Conservation (phyloP, 345 rosid species). For the Citropsis articulata region DNA sequence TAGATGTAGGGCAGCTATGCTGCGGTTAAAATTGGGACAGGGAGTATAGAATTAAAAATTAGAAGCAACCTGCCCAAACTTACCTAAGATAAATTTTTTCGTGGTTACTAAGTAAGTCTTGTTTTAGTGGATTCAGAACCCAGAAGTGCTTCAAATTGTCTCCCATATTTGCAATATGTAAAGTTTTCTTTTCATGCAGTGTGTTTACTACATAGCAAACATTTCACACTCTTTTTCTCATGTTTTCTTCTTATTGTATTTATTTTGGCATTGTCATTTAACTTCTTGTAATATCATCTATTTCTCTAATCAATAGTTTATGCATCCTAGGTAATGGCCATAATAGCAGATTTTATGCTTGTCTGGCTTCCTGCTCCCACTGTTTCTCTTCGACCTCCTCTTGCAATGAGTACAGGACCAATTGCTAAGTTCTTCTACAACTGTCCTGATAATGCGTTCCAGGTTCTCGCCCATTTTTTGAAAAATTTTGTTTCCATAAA, state of each 20-base stretch:
- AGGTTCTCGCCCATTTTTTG: conserved; percentile 24
- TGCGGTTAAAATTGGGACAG: background rate
- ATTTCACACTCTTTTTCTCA: background rate
- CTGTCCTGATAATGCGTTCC: conserved; percentile 74
- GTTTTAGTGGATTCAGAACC: background rate
- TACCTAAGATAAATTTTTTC: background rate
- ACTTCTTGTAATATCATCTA: background rate
- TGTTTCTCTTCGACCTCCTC: conserved; percentile 61
- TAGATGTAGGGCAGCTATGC: too few species aligned
- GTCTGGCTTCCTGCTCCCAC: conserved; percentile 84
- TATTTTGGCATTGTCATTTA: background rate
- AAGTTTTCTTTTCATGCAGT: background rate
- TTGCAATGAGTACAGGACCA: conserved; percentile 48
- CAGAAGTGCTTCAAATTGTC: background rate
- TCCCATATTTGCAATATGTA: background rate
- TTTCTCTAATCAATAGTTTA: background rate
- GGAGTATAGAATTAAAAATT: background rate
- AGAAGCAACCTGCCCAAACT: background rate
- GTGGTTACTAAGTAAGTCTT: background rate
- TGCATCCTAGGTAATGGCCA: conserved; percentile 60
- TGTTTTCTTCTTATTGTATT: background rate
- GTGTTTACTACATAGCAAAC: background rate
- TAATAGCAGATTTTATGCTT: conserved; percentile 84
- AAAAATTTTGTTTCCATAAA: background rate
- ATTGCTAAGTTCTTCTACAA: conserved; percentile 58